These are phyloP conservation scores for Metschnikowia rubicola DNA, from an alignment of 805 yeast species.

Conservation along the genomic window DNA sequence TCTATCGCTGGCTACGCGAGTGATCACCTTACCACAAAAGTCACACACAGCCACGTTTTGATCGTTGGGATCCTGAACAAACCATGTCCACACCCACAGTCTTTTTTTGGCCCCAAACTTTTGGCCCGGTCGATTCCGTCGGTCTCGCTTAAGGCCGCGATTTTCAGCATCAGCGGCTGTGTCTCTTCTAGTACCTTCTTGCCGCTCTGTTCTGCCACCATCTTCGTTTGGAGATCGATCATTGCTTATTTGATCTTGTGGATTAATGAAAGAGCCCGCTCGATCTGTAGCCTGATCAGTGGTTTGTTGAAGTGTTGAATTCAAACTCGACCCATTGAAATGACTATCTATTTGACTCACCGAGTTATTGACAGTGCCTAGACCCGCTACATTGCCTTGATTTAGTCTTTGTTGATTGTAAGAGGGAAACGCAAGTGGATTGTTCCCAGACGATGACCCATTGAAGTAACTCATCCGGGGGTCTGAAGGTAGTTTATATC, in stretches of 20 bases:
- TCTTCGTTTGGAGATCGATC: background rate
- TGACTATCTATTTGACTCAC: conserved; percentile 11
- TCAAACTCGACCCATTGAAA: conserved; percentile 7
- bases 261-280: too few species aligned
- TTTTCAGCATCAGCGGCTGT: background rate
- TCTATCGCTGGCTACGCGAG: conserved; percentile 48
- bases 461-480: conserved; percentile 19
- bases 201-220: background rate
- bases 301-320: background rate
- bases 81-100: conserved; percentile 66
- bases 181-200: background rate
- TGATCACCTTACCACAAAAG: conserved; percentile 47
- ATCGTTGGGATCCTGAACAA: conserved; percentile 47
- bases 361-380: conserved; percentile 3
- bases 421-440: conserved; percentile 24
- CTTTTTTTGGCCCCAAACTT: conserved; percentile 59
- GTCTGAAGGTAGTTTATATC: too few species aligned
- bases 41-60: conserved; percentile 54
- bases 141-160: conserved; percentile 21
- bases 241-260: too few species aligned
- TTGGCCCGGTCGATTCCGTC: conserved; percentile 50
- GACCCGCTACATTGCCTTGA: conserved; percentile 12
- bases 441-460: conserved; percentile 14
- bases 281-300: background rate
- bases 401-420: conserved; percentile 17